Percentiles rank a stretch among this genome's conserved stretches.
Conservation (phyloP, 768 basidiomycete species). For the Lepiota brunneoincarnata region DNA sequence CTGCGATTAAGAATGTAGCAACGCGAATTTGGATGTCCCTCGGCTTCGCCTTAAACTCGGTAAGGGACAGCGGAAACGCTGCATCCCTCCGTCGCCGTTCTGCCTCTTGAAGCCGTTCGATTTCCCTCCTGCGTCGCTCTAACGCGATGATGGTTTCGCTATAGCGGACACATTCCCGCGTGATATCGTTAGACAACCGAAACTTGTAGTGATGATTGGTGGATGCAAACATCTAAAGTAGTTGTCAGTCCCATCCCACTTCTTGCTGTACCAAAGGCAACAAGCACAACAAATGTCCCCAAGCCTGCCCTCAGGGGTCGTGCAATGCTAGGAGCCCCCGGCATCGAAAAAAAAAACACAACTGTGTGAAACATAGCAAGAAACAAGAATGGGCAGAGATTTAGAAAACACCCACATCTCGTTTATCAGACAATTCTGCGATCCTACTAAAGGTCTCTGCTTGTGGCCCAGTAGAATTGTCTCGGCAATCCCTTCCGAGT, state of each 20-base stretch:
- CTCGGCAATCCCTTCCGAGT: constrained; percentile 2
- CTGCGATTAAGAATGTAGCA: constrained; percentile 10
- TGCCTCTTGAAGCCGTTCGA: not conserved
- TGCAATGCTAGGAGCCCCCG: not conserved
- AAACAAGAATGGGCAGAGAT: not conserved
- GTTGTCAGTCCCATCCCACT: no score
- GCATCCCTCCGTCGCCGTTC: not conserved
- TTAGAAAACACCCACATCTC: constrained; percentile 1
- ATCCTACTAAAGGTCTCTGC: not conserved
- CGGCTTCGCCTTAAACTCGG: not conserved
- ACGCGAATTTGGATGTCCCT: constrained; percentile 7
- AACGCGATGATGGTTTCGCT: not conserved
- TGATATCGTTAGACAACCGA: not conserved
- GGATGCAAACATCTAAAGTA: no score
- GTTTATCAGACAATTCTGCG: constrained; percentile 10
- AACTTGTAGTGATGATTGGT: no score
- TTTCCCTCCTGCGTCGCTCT: not conserved
- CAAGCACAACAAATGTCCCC: no score
- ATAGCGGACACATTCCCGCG: not conserved
- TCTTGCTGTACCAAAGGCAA: no score
- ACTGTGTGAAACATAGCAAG: not conserved
- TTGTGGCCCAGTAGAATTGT: not conserved
- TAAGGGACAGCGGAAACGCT: constrained; percentile 4
- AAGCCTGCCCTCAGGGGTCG: not conserved
- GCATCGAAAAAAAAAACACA: not conserved